phyloP scores from a whole-genome alignment of 257 asterid genomes.

The Phtheirospermum japonicum region DNA sequence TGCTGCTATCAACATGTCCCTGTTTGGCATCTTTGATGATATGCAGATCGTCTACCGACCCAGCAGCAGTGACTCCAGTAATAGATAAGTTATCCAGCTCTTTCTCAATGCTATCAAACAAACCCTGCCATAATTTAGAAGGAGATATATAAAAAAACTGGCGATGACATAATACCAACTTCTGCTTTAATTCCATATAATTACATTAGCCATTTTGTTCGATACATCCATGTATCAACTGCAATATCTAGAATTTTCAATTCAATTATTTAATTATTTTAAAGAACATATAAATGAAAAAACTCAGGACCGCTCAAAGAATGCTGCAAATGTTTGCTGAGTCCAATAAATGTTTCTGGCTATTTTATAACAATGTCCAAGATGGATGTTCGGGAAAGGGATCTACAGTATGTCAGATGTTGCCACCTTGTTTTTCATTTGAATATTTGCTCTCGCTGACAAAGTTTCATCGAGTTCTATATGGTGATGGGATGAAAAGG shows the following conservation, averaged over 20 bases:
- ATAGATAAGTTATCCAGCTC: slow-evolving; percentile 61
- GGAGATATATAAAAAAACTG: slow-evolving; percentile 2
- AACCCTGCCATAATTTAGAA: slow-evolving; percentile 45
- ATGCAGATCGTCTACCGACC: slow-evolving; percentile 39
- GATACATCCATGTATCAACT: slow-evolving; percentile 12
- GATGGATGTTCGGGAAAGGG: slow-evolving; percentile 3
- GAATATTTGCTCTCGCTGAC: background rate
- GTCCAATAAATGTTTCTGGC: background rate
- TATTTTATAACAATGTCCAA: background rate
- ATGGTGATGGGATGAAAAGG: slow-evolving; percentile 6
- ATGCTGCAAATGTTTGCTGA: background rate
- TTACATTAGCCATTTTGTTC: slow-evolving; percentile 12
- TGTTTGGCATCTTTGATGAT: slow-evolving; percentile 45
- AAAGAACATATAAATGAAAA: background rate
- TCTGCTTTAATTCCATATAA: background rate
- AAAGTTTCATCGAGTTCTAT: slow-evolving; percentile 10
- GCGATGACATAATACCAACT: background rate
- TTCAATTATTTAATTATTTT: background rate
- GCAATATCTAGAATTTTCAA: background rate
- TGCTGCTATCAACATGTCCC: slow-evolving; percentile 46
- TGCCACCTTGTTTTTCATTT: slow-evolving; percentile 4
- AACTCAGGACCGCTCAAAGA: background rate
- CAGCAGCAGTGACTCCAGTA: slow-evolving; percentile 43
- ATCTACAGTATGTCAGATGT: background rate
- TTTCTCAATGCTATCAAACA: slow-evolving; percentile 71